Evolutionary conservation across 192 early-diverging fungal genomes (phyloP), one percentile per base, ranked within the genome.

Genomic region (Coemansia sp.): DNA sequence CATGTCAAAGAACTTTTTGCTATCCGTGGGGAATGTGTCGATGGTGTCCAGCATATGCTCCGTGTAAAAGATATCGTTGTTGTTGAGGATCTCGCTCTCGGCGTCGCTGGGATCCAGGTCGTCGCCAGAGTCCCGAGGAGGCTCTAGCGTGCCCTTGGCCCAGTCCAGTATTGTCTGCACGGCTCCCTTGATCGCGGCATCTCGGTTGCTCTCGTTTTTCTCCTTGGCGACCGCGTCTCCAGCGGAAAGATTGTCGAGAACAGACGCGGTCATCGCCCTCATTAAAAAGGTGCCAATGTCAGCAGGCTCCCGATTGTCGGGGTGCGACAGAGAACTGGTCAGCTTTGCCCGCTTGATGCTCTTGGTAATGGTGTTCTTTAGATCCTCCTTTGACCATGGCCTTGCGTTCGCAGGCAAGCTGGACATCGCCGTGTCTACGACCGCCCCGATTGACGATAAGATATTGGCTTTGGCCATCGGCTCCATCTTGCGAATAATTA

Each of bases 1-100:
- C 81, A 95, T 88, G 64, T 98, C 93, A 47, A 98, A 83, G 67
- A 98, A 96, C 76, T 95, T 96, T 68, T 88, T 89, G 24, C 95
- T 92, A 70, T 98, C 94, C 36, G 93, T 94, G 49, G 76, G 76
- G 50, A 73, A 79, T 1, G 71, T 58, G 34, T 74, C 76, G 22
- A 69, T 72, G 11, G 65, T 61, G 29, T 69, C 71, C 55, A 79
- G 64, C 76, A 79, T 72, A 32, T 53, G 42, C 19, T 74, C 76
- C 0, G 76, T 79, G 55, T 79, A 79, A 58, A 79, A 79, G 35
- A 79, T 34, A 25, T 79, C 76, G 35, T 67, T 71, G 55, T 79
- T 79, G 61, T 70, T 69, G 30, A 53, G 18, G 13, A 30, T 2
- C 20, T 62, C 60, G 16, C 59, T 29, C 19, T 55, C 46, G 6